phyloP scores from a whole-genome alignment of 768 basidiomycete species.

The Leccinum ochraceum region DNA sequence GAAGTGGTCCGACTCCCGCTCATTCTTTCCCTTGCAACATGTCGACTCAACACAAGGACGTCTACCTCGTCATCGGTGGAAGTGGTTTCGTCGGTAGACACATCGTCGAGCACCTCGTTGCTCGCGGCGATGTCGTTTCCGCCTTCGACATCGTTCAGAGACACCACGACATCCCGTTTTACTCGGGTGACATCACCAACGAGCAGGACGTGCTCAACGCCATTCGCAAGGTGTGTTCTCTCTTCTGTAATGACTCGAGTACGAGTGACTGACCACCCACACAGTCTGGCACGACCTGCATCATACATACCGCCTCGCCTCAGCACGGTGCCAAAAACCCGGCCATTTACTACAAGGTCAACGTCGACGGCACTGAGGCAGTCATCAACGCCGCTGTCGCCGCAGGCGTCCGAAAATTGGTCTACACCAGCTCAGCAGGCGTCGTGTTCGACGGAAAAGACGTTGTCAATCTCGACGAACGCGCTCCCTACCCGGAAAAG shows the following conservation, averaged over 20 bases:
- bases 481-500: constrained; percentile 68
- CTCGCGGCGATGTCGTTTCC: constrained; percentile 76
- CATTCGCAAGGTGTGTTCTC: constrained; percentile 60
- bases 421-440: constrained; percentile 93
- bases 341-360: constrained; percentile 86
- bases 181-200: constrained; percentile 86
- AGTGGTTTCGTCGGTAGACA: constrained; percentile 91
- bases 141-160: constrained; percentile 93
- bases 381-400: constrained; percentile 81
- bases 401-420: constrained; percentile 77
- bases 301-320: constrained; percentile 94
- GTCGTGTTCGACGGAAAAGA: constrained; percentile 85
- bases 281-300: constrained; percentile 81
- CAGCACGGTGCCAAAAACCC: constrained; percentile 67
- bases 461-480: constrained; percentile 86
- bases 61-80: constrained; percentile 92
- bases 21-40: constrained; percentile 5
- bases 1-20: constrained; percentile 5
- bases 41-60: constrained; percentile 46
- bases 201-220: constrained; percentile 70
- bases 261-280: background rate
- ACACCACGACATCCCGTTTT: constrained; percentile 85
- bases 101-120: constrained; percentile 83
- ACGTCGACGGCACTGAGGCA: constrained; percentile 87
- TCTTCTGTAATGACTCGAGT: background rate